phyloP scores from a whole-genome alignment of 805 yeast species.

The Kodamaea neixiangensis region DNA sequence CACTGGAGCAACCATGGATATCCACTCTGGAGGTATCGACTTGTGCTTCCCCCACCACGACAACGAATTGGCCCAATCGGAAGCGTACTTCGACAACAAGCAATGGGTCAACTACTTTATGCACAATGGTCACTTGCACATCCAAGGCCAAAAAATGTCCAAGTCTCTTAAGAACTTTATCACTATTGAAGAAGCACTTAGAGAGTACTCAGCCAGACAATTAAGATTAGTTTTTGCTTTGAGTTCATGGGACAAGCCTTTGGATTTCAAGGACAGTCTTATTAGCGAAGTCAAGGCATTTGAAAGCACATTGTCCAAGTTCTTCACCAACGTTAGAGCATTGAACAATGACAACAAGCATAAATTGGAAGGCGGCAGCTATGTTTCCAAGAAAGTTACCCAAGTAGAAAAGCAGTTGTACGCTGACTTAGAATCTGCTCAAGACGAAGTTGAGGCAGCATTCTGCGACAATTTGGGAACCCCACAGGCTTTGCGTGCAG shows the following conservation, averaged over 20 bases:
- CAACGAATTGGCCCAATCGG: conserved; percentile 96
- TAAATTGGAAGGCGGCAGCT: conserved; percentile 44
- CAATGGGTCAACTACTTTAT: conserved; percentile 98
- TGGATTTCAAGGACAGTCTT: conserved; percentile 87
- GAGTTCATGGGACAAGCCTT: conserved; percentile 88
- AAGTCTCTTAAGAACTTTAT: conserved; percentile 93
- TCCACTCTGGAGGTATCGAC: conserved; percentile 96
- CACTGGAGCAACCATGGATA: conserved; percentile 81
- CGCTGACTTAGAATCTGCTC: conserved; percentile 49
- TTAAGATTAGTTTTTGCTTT: conserved; percentile 87
- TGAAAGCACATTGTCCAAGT: conserved; percentile 76
- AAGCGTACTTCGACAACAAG: conserved; percentile 81
- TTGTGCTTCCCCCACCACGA: conserved; percentile 99
- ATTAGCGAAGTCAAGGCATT: conserved; percentile 73
- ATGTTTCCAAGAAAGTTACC: conserved; percentile 64
- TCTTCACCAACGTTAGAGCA: conserved; percentile 86
- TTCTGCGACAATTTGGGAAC: conserved; percentile 89
- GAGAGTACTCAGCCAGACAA: conserved; percentile 72
- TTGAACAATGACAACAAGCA: conserved; percentile 65
- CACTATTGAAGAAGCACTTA: conserved; percentile 87
- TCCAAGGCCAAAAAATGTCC: conserved; percentile 98
- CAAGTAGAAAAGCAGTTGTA: conserved; percentile 56
- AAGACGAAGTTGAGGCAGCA: conserved; percentile 65
- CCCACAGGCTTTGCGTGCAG: conserved; percentile 65
- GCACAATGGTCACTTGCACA: conserved; percentile 97